Base-by-base conservation (phyloP, 345 rosid species). In the Corchorus capsularis region DNA sequence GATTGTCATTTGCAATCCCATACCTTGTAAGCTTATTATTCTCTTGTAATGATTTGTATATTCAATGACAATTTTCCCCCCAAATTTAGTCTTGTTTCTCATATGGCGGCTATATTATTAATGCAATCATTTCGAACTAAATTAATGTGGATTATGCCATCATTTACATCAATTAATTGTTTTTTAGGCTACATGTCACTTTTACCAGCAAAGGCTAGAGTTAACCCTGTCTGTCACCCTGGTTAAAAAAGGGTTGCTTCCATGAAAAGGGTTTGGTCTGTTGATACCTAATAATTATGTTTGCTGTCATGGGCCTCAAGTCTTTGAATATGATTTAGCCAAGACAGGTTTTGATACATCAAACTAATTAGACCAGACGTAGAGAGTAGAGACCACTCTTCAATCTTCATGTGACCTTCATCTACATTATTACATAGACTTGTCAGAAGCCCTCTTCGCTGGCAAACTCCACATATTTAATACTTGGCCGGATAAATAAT, bases 331-430 rank as follows among this genome's bases (percentile, higher is more conserved):
- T 68, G 72, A 68, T 50, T 50, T 52, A 43, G 41, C 17, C 16
- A 4, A 0, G 41, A 41, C 2, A 10, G 49, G 69, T 50, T 27
- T 52, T 59, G 60, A 35, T 32, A 2, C 6, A 8, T 57, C 34
- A 0, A 55, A 59, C 27, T 52, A 22, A 34, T 8, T 4, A 52
- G 32, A 52, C 60, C 50, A 6, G 32, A 56, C 6, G 60, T 34
- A 69, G 27, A 27, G 27, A 27, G 27, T 27, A 27, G 27, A 27
- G 45, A 32, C 72, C 72, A 56, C 43, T 39, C 43, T 39, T 39
- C 43, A 34, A 3, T 17, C 45, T 69, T 69, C 59, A 32, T 50
- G 72, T 32, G 59, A 69, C 32, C 59, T 69, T 69, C 72, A 68
- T 56, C 41, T 49, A 68, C 57, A 32, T 69, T 27, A 27, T 27